phyloP scores from a whole-genome alignment of 31 red algal genomes.

The Porphyra umbilicalis region DNA sequence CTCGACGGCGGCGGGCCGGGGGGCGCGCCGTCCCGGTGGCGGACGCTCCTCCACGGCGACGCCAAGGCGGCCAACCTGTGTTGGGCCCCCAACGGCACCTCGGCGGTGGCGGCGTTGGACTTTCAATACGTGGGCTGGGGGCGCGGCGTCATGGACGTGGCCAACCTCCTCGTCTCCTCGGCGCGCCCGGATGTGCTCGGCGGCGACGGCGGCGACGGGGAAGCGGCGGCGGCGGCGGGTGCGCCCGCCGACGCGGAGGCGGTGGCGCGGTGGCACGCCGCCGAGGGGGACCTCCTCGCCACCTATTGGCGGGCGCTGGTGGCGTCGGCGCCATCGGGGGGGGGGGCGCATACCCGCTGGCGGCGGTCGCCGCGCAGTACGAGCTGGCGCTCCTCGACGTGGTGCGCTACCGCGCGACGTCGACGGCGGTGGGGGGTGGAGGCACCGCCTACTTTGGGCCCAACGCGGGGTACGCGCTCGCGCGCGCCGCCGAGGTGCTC shows the following conservation, averaged over 20 bases:
- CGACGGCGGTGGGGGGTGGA: not conserved
- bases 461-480: not conserved
- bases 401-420: not conserved
- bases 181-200: not conserved
- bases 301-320: no score
- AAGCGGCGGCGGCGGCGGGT: no score
- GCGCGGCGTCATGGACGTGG: conserved; percentile 29
- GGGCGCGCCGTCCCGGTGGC: not conserved
- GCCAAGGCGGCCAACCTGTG: conserved; percentile 34
- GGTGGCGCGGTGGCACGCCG: not conserved
- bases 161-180: conserved; percentile 16
- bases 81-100: not conserved
- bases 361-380: not conserved
- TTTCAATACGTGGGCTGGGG: conserved; percentile 34
- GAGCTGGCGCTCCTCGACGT: not conserved
- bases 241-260: no score
- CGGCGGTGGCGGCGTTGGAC: conserved; percentile 13
- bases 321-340: no score
- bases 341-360: no score
- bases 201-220: not conserved
- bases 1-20: not conserved
- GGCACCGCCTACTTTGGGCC: not conserved
- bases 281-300: not conserved
- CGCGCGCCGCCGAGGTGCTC: not conserved
- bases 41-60: conserved; percentile 25